Percentiles rank a stretch among this genome's conserved stretches.
These are phyloP conservation scores for Saprolegnia parasitica DNA, from an alignment of 352 stramenopile species.

Conservation along the genomic window DNA sequence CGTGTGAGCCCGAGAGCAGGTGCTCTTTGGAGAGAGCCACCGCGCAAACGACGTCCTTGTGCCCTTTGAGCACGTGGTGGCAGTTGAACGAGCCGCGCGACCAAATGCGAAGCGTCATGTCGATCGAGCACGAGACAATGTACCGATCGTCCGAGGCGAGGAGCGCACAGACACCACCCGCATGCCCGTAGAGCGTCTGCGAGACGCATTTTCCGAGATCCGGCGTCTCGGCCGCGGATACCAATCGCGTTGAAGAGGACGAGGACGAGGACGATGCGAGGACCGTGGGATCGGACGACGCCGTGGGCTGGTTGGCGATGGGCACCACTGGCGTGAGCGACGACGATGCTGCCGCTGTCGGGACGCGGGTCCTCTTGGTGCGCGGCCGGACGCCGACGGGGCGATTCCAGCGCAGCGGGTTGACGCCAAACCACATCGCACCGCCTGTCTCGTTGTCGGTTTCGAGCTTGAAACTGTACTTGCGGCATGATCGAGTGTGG, in stretches of 20 bases:
- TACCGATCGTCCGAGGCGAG: constrained; percentile 49
- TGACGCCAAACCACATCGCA: constrained; percentile 24
- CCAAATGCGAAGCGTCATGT: constrained; percentile 70
- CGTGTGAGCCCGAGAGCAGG: constrained; percentile 68
- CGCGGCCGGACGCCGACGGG: constrained; percentile 3
- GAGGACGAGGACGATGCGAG: too few relatives aligned
- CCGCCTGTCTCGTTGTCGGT: too few relatives aligned
- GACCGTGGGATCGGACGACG: not conserved
- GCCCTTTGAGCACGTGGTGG: constrained; percentile 59
- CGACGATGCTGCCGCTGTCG: not conserved
- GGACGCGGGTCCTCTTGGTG: not conserved
- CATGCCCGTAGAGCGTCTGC: constrained; percentile 53
- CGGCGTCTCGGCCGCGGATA: not conserved
- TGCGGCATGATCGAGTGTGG: too few relatives aligned
- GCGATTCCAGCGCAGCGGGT: constrained; percentile 15
- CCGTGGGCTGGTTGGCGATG: not conserved
- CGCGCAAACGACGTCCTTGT: constrained; percentile 58
- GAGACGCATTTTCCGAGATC: constrained; percentile 19
- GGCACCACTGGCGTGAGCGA: not conserved
- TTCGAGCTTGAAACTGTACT: too few relatives aligned
- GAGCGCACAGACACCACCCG: constrained; percentile 53
- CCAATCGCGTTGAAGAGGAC: not conserved
- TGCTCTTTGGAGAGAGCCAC: constrained; percentile 44
- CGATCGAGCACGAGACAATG: constrained; percentile 59
- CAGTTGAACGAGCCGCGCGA: constrained; percentile 46